Percentiles rank a stretch among this genome's conserved stretches.
phyloP scores from a whole-genome alignment of 1,284 basidiomycete genomes.

The Apiotrichum gracile region DNA sequence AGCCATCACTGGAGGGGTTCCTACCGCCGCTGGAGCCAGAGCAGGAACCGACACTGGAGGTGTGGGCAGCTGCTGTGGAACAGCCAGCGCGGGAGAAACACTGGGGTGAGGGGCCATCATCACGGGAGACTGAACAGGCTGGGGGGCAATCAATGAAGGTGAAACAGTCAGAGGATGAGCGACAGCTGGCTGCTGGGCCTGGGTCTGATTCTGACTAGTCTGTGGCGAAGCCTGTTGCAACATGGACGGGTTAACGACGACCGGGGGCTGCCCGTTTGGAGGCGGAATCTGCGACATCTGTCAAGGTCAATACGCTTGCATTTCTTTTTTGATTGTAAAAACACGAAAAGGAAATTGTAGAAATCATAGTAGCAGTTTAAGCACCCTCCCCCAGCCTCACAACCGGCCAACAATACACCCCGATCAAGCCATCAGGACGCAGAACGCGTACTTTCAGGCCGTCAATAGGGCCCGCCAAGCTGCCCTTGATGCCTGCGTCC shows the following conservation, averaged over 20 bases:
- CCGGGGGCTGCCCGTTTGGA: not conserved
- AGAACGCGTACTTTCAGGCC: conserved; percentile 25
- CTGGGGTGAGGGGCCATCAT: not conserved
- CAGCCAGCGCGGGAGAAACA: not conserved
- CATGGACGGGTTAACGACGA: not conserved
- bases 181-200: too few species aligned
- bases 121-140: not conserved
- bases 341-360: not conserved
- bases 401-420: conserved; percentile 23
- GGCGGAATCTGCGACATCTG: conserved; percentile 26
- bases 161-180: not conserved
- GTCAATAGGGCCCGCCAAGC: conserved; percentile 22
- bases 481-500: conserved; percentile 8
- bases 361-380: conserved; percentile 46
- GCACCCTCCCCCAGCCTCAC: conserved; percentile 28
- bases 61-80: not conserved
- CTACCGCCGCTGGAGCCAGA: not conserved
- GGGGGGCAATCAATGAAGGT: not conserved
- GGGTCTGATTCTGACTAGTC: not conserved
- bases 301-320: conserved; percentile 8
- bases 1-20: not conserved
- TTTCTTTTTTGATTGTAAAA: not conserved
- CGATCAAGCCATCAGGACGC: conserved; percentile 16
- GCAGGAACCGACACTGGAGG: not conserved
- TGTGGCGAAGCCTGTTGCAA: not conserved